Evolutionary conservation across 2,329 filamentous ascomycete genomes (phyloP), one percentile per base, ranked within the genome.

Genomic region (Verticillium nonalfalfae): DNA sequence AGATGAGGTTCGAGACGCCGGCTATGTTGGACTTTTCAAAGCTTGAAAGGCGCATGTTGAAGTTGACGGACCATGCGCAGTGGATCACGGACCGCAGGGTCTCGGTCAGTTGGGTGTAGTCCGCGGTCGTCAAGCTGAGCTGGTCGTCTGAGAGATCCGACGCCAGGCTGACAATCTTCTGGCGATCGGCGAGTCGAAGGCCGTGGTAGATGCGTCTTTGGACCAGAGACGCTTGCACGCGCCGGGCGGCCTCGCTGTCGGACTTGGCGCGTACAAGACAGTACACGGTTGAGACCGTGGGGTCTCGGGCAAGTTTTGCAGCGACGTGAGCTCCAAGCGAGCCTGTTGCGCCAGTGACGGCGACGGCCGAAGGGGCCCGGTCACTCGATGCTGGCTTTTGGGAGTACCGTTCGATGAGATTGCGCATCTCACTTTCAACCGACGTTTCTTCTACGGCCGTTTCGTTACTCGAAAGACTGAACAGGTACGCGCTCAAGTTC

Each of bases 331-430:
- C 78, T 1, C 88, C 88, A 0, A 90, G 76, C 1, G 86, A 87
- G 1, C 88, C 88, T 0, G 88, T 90, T 0, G 82, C 81, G 1
- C 88, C 88, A 0, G 87, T 90, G 3, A 90, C 70, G 1, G 86
- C 71, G 70, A 76, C 36, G 33, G 14, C 3, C 15, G 6, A 18
- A 7, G 14, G 35, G 4, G n/a, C 7, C 7, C 11, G 34, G 18
- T 60, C 39, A 10, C 31, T 40, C 5, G 34, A 36, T 4, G 60
- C 34, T 0, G 58, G 14, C 15, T 61, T 39, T 58, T 59, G 55
- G 14, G 38, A 31, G 60, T 68, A 70, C 60, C 70, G 67, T 1
- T 67, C 62, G 38, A 71, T 68, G 15, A 71, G 58, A 7, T 59
- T 55, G 11, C 56, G 35, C 68, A 70, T 67, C 55, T 68, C 7